phyloP scores from a whole-genome alignment of 2,329 filamentous ascomycete genomes.

The Fusarium kyushuense region DNA sequence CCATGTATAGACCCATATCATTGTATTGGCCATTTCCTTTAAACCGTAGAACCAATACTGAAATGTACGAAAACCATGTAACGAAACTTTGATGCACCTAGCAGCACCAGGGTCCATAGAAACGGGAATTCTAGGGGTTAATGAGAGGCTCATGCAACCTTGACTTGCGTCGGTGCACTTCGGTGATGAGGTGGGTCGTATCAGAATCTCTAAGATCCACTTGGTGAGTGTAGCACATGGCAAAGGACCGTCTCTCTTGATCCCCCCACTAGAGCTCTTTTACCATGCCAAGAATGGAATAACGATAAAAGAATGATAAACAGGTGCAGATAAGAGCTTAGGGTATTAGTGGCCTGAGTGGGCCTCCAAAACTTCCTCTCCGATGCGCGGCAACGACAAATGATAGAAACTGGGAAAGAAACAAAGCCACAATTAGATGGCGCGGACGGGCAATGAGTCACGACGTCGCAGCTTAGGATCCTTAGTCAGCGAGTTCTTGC shows the following conservation, averaged over 20 bases:
- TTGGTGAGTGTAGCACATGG: conserved; percentile 26
- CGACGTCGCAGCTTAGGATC: conserved; percentile 44
- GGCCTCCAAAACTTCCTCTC: not conserved
- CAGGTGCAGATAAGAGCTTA: not conserved
- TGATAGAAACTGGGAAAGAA: not conserved
- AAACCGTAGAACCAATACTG: conserved; percentile 3
- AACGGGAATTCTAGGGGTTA: conserved; percentile 32
- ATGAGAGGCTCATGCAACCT: conserved; percentile 38
- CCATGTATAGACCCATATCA: conserved; percentile 15
- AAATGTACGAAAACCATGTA: not conserved
- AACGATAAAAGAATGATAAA: conserved; percentile 1
- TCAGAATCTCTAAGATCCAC: conserved; percentile 41
- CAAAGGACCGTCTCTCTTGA: conserved; percentile 26
- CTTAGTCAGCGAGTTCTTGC: conserved; percentile 53
- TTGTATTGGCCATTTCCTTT: conserved; percentile 15
- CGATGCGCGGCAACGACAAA: not conserved
- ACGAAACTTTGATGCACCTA: not conserved
- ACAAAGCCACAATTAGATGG: conserved; percentile 42
- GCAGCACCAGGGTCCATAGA: not conserved
- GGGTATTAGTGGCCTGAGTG: not conserved
- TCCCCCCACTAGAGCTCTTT: not conserved
- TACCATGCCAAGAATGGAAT: not conserved
- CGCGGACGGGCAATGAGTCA: conserved; percentile 51
- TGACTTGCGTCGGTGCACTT: conserved; percentile 35
- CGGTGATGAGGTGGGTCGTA: conserved; percentile 44